Evolutionary conservation across 768 basidiomycete species (phyloP), one percentile per base, ranked within the genome.

Genomic region (Boletus huronensis): DNA sequence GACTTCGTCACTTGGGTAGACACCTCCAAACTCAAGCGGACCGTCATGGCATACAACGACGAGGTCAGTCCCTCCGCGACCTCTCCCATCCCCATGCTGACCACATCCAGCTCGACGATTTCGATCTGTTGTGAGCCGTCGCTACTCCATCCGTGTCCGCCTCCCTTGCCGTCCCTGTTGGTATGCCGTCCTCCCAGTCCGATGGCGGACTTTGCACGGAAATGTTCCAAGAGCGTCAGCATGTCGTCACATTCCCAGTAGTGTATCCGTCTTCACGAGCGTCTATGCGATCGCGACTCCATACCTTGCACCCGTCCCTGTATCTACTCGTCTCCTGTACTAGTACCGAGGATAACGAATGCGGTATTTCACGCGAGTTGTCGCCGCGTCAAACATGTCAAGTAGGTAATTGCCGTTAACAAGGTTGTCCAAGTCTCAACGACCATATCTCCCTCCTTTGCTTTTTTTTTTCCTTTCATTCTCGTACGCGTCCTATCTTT

Each of bases 1-100:
- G 97, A 99, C 79, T 99, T 95, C 73, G 93, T 98, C 42, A 99
- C 97, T 34, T 99, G 97, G 97, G 95, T 98, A 21, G 95, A 98
- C 68, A 93, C 93, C 25, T 95, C 92, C 61, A 96, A 96, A 70
- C 82, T 98, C 68, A 98, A 96, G 83, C 81, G 96, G 51, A 94
- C 92, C 0, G 85, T 98, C 72, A 88, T 94, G 89, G 74, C 78
- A 55, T 99, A 99, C 79, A 99, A 99, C 69, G 95, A 97, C 74
- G 88, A 97, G 83, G 91, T 91, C 50, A 32, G 77, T 66, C 17
- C 32, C 54, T n/a, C 54, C 17, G 9, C 8, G 28, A 1, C 3
- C 19, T 50, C 38, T 21, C 45, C 25, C 23, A 39, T 19, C 21
- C 5, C 48, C 51, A 23, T 48, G 29, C 61, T 68, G 59, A 70